Percentiles rank a stretch among this genome's conserved stretches.
These are phyloP conservation scores for Beta vulgaris DNA, from an alignment of 148 eudicot genomes.

Conservation along the genomic window DNA sequence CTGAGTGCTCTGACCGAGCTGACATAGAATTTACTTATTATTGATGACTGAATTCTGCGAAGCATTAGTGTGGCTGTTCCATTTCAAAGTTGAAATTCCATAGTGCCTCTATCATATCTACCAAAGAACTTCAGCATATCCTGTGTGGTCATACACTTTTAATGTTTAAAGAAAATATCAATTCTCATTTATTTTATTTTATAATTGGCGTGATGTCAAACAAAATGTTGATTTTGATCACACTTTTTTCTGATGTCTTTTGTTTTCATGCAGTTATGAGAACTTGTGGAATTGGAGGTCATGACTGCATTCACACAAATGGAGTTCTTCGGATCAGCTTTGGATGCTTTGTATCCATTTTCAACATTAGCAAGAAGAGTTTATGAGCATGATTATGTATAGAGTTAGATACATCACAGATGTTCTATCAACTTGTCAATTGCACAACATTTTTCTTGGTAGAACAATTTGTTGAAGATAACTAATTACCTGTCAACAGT, in stretches of 20 bases:
- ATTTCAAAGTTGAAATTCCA: no score
- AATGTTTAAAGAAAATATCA: no score
- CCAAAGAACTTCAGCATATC: no score
- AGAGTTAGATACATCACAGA: conserved; percentile 1
- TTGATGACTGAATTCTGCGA: neutral
- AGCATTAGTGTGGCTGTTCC: neutral
- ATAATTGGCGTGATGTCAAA: no score
- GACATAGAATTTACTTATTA: no score
- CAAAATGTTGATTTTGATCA: neutral
- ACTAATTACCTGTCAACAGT: neutral
- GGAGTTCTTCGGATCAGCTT: conserved; percentile 94
- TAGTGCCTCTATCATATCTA: no score
- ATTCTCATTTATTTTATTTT: no score
- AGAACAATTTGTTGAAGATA: no score
- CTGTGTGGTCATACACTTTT: no score
- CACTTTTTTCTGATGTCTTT: neutral
- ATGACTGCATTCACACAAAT: conserved; percentile 62
- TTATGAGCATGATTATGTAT: neutral
- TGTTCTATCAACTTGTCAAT: neutral
- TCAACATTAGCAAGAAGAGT: neutral
- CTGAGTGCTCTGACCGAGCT: no score
- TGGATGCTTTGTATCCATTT: conserved; percentile 86
- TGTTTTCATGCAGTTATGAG: conserved; percentile 50
- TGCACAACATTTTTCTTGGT: neutral
- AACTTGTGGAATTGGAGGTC: conserved; percentile 65